Percentiles rank a stretch among this genome's conserved stretches.
Conservation (phyloP, 208 protist genomes). For the Herpetomonas tarakana region DNA sequence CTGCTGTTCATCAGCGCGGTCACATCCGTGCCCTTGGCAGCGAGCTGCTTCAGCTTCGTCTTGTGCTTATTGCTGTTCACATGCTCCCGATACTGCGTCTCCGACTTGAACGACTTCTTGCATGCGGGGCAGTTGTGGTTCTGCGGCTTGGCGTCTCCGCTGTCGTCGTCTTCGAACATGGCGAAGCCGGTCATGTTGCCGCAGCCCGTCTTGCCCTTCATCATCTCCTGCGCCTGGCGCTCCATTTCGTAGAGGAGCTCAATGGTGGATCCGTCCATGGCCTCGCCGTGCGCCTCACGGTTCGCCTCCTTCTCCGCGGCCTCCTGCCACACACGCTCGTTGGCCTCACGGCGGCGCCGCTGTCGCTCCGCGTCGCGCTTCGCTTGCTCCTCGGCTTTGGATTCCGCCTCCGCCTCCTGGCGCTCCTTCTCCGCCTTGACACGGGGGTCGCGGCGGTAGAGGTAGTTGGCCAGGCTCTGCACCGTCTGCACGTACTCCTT, state of each 20-base stretch:
- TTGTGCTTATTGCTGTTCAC: conserved; percentile 89
- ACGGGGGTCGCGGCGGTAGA: conserved; percentile 84
- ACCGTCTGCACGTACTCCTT: conserved; percentile 87
- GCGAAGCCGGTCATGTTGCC: conserved; percentile 60
- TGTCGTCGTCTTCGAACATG: conserved; percentile 55
- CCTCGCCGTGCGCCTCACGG: conserved; percentile 65
- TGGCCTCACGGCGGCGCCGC: conserved; percentile 61
- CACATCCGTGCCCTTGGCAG: conserved; percentile 72
- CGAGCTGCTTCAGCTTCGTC: conserved; percentile 80
- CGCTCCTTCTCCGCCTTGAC: conserved; percentile 62
- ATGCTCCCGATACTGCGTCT: conserved; percentile 85
- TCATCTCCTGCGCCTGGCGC: conserved; percentile 57
- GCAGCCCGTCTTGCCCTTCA: conserved; percentile 36
- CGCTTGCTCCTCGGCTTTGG: conserved; percentile 54
- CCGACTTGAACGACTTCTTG: conserved; percentile 85
- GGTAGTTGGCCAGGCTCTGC: conserved; percentile 67
- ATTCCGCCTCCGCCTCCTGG: conserved; percentile 54
- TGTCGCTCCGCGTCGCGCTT: conserved; percentile 50
- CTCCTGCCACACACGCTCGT: conserved; percentile 76
- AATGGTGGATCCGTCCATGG: conserved; percentile 64
- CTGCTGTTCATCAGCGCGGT: conserved; percentile 64
- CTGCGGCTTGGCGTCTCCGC: conserved; percentile 13
- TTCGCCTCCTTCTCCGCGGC: conserved; percentile 82
- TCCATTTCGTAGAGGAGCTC: conserved; percentile 88
- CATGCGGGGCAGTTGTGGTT: conserved; percentile 78